Evolutionary conservation across 2,329 filamentous ascomycete species (phyloP), one percentile per base, ranked within the genome.

Genomic region (Diaporthe eres): DNA sequence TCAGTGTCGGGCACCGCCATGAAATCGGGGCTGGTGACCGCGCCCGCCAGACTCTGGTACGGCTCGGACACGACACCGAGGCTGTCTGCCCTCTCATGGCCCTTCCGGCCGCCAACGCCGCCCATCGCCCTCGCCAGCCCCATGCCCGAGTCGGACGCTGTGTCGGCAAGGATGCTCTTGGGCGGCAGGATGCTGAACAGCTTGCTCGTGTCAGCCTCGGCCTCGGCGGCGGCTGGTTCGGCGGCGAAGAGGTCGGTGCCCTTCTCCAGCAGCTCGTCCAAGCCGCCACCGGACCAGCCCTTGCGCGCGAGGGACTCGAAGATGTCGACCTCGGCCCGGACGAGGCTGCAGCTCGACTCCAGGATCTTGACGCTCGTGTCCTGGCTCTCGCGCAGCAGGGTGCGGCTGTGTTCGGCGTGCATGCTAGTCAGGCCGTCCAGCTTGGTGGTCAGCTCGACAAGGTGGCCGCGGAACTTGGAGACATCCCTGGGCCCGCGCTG

Each of bases 301-400:
- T 94, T 94, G 76, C 91, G 85, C 28, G 92, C 92, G 34, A 94
- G 84, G 34, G 89, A 87, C 84, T 94, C 92, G 75, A 93, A 93
- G 39, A 94, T 93, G 82, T 94, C 92, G 28, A 94, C 90, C 83
- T 94, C 92, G 73, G 92, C 92, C 25, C 92, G 86, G 17, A 93
- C 92, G 15, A 94, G 86, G 77, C 90, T 91, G 80, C 91, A 92
- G 79, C 90, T 90, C 25, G 91, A 90, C 74, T 93, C 92, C 25
- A 92, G 87, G 78, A 93, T 92, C 78, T 87, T 86, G 37, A 83
- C 86, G 79, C 90, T 92, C 78, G 91, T 91, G 79, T 92, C 91
- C 82, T 93, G 92, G 80, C 90, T 91, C 81, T 93, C 91, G 75
- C 90, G 85, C 72, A 93, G 82, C 78, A 93, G 79, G 0, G 88